Evolutionary conservation across 345 rosid species (phyloP).

Genomic region (Mallotus nudiflorus): DNA sequence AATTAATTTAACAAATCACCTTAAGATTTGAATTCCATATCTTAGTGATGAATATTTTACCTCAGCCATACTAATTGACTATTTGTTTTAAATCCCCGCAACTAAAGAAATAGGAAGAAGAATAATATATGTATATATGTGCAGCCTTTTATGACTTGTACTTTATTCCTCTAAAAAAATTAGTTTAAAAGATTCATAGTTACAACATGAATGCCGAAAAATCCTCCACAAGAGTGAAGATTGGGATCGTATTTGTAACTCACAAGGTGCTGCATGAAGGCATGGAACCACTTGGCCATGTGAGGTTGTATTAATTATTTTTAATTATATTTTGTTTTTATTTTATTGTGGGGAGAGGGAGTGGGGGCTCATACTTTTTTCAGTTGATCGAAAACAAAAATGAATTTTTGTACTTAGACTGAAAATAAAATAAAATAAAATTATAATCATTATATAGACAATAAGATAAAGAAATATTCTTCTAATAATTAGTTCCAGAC

Average conservation of each 20-base stretch:
- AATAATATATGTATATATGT: no score
- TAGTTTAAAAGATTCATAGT: no score
- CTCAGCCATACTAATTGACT: no score
- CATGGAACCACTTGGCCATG: slow-evolving; percentile 11
- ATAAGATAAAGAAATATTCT: not conserved
- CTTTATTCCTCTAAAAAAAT: no score
- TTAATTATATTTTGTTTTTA: not conserved
- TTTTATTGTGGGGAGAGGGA: not conserved
- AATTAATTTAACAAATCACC: no score
- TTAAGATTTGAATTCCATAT: no score
- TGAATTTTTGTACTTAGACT: not conserved
- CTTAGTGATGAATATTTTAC: no score
- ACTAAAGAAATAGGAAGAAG: no score
- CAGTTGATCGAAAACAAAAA: not conserved
- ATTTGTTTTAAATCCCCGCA: no score
- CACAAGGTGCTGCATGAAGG: not conserved
- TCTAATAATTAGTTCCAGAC: not conserved
- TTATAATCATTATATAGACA: not conserved
- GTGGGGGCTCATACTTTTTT: not conserved
- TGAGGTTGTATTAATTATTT: not conserved
- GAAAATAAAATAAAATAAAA: not conserved
- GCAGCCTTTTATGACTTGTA: no score
- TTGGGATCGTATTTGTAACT: slow-evolving; percentile 13
- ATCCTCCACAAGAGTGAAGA: slow-evolving; percentile 29
- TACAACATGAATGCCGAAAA: slow-evolving; percentile 24